Evolutionary conservation across 345 rosid species (phyloP).

Genomic region (Raphanus sativus): DNA sequence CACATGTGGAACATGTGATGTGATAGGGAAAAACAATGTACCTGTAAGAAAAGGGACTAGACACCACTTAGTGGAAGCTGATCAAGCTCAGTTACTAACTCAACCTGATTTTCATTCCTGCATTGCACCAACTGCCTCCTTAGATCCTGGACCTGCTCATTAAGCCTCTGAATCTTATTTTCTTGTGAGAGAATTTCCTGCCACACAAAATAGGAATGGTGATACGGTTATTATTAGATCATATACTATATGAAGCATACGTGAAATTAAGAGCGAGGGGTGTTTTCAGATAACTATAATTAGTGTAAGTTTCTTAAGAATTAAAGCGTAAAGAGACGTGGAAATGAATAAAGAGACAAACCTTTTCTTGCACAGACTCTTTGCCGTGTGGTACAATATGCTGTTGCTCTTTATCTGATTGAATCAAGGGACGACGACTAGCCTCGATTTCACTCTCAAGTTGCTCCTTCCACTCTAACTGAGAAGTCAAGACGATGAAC

Average conservation of each 20-base stretch:
- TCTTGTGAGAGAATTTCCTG: slow-evolving; percentile 79
- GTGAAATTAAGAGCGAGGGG: not conserved
- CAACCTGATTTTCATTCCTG: slow-evolving; percentile 44
- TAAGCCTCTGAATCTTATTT: slow-evolving; percentile 65
- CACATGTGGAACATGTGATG: slow-evolving; percentile 6
- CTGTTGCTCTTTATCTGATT: slow-evolving; percentile 43
- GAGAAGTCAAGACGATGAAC: slow-evolving; percentile 63
- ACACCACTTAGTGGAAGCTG: slow-evolving; percentile 47
- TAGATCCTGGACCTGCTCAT: slow-evolving; percentile 56
- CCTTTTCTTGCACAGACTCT: slow-evolving; percentile 72
- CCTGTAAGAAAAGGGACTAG: slow-evolving; percentile 32
- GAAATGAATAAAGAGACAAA: slow-evolving; percentile 6
- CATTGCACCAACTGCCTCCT: slow-evolving; percentile 56
- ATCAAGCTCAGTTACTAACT: slow-evolving; percentile 51
- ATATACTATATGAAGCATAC: not conserved
- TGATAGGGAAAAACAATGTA: not conserved
- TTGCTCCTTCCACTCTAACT: slow-evolving; percentile 78
- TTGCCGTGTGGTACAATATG: slow-evolving; percentile 42
- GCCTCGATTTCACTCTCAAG: slow-evolving; percentile 57
- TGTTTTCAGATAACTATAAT: not conserved
- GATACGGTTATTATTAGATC: not conserved
- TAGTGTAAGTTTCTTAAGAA: not conserved
- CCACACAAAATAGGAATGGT: slow-evolving; percentile 12
- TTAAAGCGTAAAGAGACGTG: not conserved
- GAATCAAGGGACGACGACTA: slow-evolving; percentile 28